Evolutionary conservation across 305 asterid species (phyloP), one percentile per base, ranked within the genome.

Genomic region (Fraxinus latifolia): DNA sequence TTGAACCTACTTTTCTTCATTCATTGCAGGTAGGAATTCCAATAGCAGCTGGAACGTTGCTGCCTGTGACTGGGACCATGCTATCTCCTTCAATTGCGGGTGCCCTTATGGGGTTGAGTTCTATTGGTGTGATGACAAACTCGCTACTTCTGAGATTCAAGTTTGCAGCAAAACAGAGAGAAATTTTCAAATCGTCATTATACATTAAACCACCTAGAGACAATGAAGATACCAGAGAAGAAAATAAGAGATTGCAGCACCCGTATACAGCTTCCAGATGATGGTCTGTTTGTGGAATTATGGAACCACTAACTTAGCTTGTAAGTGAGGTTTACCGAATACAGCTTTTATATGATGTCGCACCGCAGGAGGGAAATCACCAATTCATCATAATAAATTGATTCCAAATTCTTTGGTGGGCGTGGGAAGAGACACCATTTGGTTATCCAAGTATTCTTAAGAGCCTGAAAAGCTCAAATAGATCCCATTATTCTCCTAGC

Each of bases 31-130:
- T 96, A 14, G 99, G 99, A 82, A 90, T 96, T 83, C 99, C 99
- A 53, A 93, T 96, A 76, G 98, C 99, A 77, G 98, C 99, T 80
- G 98, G 99, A 65, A 87, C 88, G 7, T 87, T 96, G 87, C 89
- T 96, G 82, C 98, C 98, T 55, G 90, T 88, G 79, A 91, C 95
- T 1, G 98, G 99, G 83, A 93, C 93, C 55, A 92, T 94, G 93
- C 94, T 94, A 32, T 94, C 99, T 62, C 99, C 99, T 78, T 94
- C 99, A 50, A 90, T 96, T 76, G 98, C 99, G 2, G 99, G 99
- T 75, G 99, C 96, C 65, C 94, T 96, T 72, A 96, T 96, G 99
- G 99, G 99, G 72, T 86, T 96, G 84, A 96, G 99, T 90, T 96
- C 98, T 33, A 89, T 96, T 55, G 99, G 98, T 21, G 99, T 96